Conservation (phyloP, 129 eudicot genomes). For the Logfia minima region DNA sequence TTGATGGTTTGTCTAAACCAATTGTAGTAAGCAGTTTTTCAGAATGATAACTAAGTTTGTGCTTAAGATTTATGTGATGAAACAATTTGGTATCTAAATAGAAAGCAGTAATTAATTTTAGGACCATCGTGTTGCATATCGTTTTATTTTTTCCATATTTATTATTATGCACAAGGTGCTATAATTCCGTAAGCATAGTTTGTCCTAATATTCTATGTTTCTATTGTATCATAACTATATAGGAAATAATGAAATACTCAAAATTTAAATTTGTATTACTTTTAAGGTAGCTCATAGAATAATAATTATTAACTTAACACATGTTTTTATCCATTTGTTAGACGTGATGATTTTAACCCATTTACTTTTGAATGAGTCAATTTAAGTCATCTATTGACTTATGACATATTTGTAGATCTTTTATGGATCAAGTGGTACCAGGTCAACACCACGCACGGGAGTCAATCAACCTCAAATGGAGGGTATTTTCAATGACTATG, state of each 20-base stretch:
- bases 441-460: no score
- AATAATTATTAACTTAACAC: conserved; percentile 14
- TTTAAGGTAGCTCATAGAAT: conserved; percentile 13
- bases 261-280: conserved; percentile 83
- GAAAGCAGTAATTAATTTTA: not conserved
- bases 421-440: no score
- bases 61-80: conserved; percentile 1
- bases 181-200: not conserved
- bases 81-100: not conserved
- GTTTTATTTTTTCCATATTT: not conserved
- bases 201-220: conserved; percentile 15
- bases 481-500: no score
- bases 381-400: no score
- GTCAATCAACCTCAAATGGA: no score
- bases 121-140: conserved; percentile 10
- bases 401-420: no score
- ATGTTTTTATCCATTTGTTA: not conserved
- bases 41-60: not conserved
- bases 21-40: not conserved
- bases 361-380: no score
- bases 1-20: not conserved
- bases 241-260: conserved; percentile 85
- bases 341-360: no score
- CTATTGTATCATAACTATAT: conserved; percentile 60
- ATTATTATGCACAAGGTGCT: not conserved